These are phyloP conservation scores for Ophiostoma perfectum DNA, from an alignment of 2,329 filamentous ascomycete genomes.

Conservation along the genomic window DNA sequence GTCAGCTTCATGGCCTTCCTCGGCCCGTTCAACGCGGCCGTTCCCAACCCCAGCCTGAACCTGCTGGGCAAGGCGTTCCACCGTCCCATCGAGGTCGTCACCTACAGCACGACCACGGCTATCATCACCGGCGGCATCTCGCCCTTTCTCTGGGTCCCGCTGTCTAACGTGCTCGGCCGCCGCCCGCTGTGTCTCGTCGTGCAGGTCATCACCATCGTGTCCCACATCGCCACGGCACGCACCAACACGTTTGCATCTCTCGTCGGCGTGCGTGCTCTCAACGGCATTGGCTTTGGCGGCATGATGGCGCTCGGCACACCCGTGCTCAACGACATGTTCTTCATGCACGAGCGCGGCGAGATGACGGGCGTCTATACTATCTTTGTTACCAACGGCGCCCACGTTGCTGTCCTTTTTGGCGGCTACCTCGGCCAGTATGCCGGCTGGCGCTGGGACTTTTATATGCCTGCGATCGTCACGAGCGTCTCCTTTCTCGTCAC, in stretches of 20 bases:
- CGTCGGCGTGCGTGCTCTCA: conserved; percentile 23
- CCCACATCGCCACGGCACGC: conserved; percentile 21
- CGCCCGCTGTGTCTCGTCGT: conserved; percentile 24
- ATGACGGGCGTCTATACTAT: conserved; percentile 26
- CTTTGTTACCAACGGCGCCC: conserved; percentile 25
- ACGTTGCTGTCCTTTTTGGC: conserved; percentile 23
- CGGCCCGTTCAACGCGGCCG: conserved; percentile 25
- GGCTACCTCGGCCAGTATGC: conserved; percentile 24
- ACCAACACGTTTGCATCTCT: conserved; percentile 20
- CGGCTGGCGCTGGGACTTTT: conserved; percentile 25
- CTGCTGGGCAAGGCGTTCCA: conserved; percentile 19
- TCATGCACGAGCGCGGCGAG: conserved; percentile 25
- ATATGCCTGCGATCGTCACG: conserved; percentile 24
- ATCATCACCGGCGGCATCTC: conserved; percentile 24
- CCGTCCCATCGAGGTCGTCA: conserved; percentile 19
- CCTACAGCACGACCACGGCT: conserved; percentile 24
- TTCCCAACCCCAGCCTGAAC: conserved; percentile 23
- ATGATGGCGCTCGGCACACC: conserved; percentile 26
- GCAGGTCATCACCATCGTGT: conserved; percentile 19
- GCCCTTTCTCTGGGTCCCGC: conserved; percentile 22
- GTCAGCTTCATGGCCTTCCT: conserved; percentile 26
- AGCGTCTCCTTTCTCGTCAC: conserved; percentile 14
- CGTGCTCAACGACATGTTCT: conserved; percentile 27
- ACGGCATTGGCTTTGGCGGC: conserved; percentile 25
- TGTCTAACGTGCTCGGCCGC: conserved; percentile 25